Conservation (phyloP, 2,329 filamentous ascomycete species). For the Aspergillus neotritici region DNA sequence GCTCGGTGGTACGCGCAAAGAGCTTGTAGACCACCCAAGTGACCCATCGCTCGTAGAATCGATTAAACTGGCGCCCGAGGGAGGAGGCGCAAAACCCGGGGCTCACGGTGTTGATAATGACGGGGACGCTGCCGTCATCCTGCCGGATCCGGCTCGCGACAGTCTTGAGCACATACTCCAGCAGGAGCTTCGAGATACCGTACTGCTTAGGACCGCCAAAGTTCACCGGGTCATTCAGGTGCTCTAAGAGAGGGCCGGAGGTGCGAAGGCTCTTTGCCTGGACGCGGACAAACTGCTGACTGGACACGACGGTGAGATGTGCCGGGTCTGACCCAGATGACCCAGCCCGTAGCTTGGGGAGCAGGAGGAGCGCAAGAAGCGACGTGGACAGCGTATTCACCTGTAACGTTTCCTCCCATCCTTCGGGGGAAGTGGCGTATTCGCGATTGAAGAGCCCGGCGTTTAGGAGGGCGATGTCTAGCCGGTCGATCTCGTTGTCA, state of each 20-base stretch:
- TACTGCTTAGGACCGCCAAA: conserved; percentile 36
- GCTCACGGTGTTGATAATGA: conserved; percentile 43
- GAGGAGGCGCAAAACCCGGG: conserved; percentile 42
- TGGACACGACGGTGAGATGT: conserved; percentile 44
- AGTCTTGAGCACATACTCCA: conserved; percentile 40
- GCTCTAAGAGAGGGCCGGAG: conserved; percentile 27
- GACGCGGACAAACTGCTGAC: conserved; percentile 35
- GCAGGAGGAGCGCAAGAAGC: conserved; percentile 49
- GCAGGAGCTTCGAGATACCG: conserved; percentile 38
- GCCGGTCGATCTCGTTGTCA: conserved; percentile 29
- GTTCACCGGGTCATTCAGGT: conserved; percentile 26
- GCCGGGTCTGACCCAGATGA: conserved; percentile 27
- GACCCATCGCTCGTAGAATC: conserved; percentile 30
- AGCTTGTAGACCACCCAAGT: conserved; percentile 33
- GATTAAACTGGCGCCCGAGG: conserved; percentile 37
- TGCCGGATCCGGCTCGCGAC: conserved; percentile 28
- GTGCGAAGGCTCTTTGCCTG: conserved; percentile 27
- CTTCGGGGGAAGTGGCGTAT: conserved; percentile 36
- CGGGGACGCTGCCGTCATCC: conserved; percentile 30
- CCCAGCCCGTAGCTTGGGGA: conserved; percentile 41
- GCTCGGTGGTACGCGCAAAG: conserved; percentile 40
- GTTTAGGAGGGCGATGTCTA: conserved; percentile 45
- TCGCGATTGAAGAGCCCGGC: conserved; percentile 40
- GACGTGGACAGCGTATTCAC: conserved; percentile 55
- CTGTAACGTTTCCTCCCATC: conserved; percentile 51